These are phyloP conservation scores for Skeletonema grethae DNA, from an alignment of 108 stramenopile species.

Conservation along the genomic window DNA sequence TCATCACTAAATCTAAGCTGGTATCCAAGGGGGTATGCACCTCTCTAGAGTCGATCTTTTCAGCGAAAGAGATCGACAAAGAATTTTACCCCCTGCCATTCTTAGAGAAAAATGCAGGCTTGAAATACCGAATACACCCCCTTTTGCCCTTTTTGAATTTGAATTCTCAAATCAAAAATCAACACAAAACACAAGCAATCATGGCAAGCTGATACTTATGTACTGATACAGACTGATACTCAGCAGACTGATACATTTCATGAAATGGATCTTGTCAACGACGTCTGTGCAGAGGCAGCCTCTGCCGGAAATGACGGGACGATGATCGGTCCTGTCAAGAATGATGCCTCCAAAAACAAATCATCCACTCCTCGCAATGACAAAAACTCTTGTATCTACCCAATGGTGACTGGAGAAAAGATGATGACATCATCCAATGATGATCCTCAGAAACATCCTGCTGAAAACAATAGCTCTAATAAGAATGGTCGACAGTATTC, in stretches of 20 bases:
- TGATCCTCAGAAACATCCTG: too few species aligned
- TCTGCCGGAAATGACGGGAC: not conserved
- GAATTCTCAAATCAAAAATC: too few species aligned
- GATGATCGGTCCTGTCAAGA: not conserved
- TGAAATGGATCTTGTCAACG: not conserved
- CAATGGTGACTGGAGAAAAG: conserved; percentile 3
- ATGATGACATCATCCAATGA: not conserved
- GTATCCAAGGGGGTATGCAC: too few species aligned
- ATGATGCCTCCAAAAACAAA: not conserved
- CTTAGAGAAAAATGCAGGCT: too few species aligned
- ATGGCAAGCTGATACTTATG: too few species aligned
- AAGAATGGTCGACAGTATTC: not conserved
- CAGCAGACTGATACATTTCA: not conserved
- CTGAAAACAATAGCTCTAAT: not conserved
- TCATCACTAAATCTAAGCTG: too few species aligned
- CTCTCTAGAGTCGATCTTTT: too few species aligned
- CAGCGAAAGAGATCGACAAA: too few species aligned
- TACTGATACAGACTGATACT: not conserved
- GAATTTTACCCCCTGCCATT: too few species aligned
- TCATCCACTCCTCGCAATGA: not conserved
- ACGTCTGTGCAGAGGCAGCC: not conserved
- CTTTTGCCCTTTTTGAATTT: too few species aligned
- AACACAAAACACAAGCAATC: too few species aligned
- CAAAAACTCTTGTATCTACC: not conserved
- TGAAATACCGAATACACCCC: too few species aligned